Evolutionary conservation across 257 asterid genomes (phyloP), one percentile per base, ranked within the genome.

Genomic region (Solanum virginianum): DNA sequence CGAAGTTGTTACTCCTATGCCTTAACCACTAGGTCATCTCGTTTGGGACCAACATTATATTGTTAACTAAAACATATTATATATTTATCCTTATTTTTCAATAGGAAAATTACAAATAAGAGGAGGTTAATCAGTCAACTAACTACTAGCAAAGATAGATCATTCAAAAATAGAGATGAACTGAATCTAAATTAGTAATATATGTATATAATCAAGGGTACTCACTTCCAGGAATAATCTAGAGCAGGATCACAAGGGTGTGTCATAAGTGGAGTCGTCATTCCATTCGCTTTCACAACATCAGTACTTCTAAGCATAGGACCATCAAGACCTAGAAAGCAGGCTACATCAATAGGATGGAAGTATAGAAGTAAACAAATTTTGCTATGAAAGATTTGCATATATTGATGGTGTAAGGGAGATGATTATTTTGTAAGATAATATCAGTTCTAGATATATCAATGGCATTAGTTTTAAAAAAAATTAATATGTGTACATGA

Each of bases 161-260:
- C 63, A 57, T 57, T 24, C 63, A 18, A 8, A 18, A 57, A 26
- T 26, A 26, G 29, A 26, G 29, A 26, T 26, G 29, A 26, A 26
- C 29, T 26, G 29, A 26, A 26, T 26, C 29, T 43, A 11, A 29
- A 66, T 29, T 7, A 57, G 24, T 57, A 57, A 57, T 57, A 57
- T 20, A 57, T 57, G 13, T 57, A 20, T 43, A 49, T 47, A 41
- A 75, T 75, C 8, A 75, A 22, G 60, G n/a, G 15, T 32, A 87
- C 93, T 89, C 90, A 92, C 96, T 88, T 90, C 96, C 96, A 94
- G 54, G 90, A 62, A 86, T 88, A 89, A 70, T 81, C 85, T 80
- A 26, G 41, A 84, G 90, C 90, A 83, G 94, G 97, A 84, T 68
- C 70, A 41, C 10, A 49, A 62, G 70, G 17, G 69, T 51, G 62